Conservation (phyloP, 139 green algal species). For the Marvania coccoides region DNA sequence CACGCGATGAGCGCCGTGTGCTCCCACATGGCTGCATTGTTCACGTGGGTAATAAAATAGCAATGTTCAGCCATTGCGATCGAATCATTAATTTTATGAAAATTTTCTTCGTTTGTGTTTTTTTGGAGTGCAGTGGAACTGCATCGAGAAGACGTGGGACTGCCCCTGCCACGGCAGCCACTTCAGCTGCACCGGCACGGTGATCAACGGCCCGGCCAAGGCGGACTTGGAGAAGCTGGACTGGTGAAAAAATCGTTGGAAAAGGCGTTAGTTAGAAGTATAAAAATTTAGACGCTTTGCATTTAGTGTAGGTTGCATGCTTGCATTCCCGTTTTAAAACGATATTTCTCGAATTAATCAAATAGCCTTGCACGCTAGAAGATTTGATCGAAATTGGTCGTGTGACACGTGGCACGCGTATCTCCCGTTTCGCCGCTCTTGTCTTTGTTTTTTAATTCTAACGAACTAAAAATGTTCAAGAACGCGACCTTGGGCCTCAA, state of each 20-base stretch:
- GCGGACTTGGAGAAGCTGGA: slow-evolving; percentile 27
- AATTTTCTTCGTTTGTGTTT: neutral
- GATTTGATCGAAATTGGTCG: too few species aligned
- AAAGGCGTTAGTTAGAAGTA: neutral
- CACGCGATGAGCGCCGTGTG: slow-evolving; percentile 32
- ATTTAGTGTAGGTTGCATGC: too few species aligned
- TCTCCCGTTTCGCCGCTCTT: too few species aligned
- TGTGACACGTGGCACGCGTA: too few species aligned
- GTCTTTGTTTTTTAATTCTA: too few species aligned
- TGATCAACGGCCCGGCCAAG: slow-evolving; percentile 49
- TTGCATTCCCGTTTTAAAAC: too few species aligned
- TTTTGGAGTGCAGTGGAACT: slow-evolving; percentile 39
- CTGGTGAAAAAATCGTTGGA: neutral
- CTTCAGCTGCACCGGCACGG: slow-evolving; percentile 43
- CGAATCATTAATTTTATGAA: neutral
- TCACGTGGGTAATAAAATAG: slow-evolving; percentile 6
- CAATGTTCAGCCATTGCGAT: neutral
- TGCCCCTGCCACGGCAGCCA: slow-evolving; percentile 61
- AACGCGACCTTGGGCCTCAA: too few species aligned
- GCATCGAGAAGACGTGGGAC: slow-evolving; percentile 56
- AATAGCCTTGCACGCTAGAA: too few species aligned
- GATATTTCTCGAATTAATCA: too few species aligned
- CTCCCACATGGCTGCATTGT: slow-evolving; percentile 45
- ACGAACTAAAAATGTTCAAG: too few species aligned
- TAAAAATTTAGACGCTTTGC: neutral